phyloP scores from a whole-genome alignment of 2,329 filamentous ascomycete species.

The Penicillium hordei region DNA sequence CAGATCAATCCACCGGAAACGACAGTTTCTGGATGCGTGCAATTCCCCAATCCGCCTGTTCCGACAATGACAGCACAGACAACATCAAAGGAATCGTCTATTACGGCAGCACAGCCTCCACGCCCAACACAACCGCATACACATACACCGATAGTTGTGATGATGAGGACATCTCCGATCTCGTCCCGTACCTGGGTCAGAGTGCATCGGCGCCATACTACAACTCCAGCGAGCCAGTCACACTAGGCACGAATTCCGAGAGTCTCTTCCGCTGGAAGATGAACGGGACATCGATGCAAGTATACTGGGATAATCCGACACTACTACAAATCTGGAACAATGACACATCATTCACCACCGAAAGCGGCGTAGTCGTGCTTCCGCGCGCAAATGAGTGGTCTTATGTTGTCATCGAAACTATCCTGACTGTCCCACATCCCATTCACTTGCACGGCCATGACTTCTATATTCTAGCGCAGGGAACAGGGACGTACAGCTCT shows the following conservation, averaged over 20 bases:
- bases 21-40: background rate
- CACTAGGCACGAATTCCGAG: background rate
- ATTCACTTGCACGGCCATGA: background rate
- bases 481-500: background rate
- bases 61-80: background rate
- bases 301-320: background rate
- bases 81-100: background rate
- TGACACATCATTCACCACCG: background rate
- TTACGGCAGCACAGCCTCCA: background rate
- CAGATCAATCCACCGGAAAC: background rate
- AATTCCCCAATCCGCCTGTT: background rate
- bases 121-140: background rate
- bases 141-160: background rate
- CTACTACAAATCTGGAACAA: background rate
- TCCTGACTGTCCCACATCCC: background rate
- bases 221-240: background rate
- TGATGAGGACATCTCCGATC: background rate
- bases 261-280: background rate
- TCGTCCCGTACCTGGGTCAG: background rate
- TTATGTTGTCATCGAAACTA: background rate
- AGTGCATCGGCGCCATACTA: background rate
- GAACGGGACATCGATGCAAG: background rate
- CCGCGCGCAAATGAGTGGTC: background rate
- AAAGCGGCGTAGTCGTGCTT: background rate
- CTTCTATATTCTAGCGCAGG: background rate